Base-by-base conservation (phyloP, 129 eudicot genomes). In the Centella asiatica region DNA sequence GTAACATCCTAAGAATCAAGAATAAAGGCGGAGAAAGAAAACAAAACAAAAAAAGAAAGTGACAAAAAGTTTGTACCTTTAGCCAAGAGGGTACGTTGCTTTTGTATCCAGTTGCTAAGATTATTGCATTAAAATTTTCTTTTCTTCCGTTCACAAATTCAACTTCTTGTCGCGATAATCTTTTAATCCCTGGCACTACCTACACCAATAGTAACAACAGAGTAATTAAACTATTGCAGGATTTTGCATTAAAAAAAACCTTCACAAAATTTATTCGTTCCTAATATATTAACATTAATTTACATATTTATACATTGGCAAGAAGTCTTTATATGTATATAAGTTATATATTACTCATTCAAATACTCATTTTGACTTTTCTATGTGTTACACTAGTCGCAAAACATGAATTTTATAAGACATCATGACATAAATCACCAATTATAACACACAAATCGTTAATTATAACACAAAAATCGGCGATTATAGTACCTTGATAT, bases 31-130 rank as follows among this genome's bases (percentile, higher is more conserved):
- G 12, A 64, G 29, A 23, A 56, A 58, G 8, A 11, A 64, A 50
- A 24, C 28, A 55, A 11, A 45, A 39, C 0, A 69, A 66, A 62
- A 20, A 54, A 34, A 78, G 40, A n/a, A 57, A 40, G 44, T 40
- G 36, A 52, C 17, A 23, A 27, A 18, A 18, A 28, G 42, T 2
- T 18, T 40, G 48, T 80, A 92, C 98, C 96, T 92, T 84, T 84
- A 92, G 80, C 98, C 98, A 92, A 71, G 80, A 75, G 65, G 98
- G 96, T 37, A 90, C 95, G 72, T 92, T 92, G 94, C 97, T 90
- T 81, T 81, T 87, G 73, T 90, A 90, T 23, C 97, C 97, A 64
- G 97, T 90, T 77, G 98, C 98, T 48, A 92, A 73, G 62, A 92
- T 82, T 72, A 92, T 87, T 60, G 96, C 95, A 82, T 92, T 96